phyloP scores from a whole-genome alignment of 495 filamentous ascomycete genomes.

The Xylaria longipes region DNA sequence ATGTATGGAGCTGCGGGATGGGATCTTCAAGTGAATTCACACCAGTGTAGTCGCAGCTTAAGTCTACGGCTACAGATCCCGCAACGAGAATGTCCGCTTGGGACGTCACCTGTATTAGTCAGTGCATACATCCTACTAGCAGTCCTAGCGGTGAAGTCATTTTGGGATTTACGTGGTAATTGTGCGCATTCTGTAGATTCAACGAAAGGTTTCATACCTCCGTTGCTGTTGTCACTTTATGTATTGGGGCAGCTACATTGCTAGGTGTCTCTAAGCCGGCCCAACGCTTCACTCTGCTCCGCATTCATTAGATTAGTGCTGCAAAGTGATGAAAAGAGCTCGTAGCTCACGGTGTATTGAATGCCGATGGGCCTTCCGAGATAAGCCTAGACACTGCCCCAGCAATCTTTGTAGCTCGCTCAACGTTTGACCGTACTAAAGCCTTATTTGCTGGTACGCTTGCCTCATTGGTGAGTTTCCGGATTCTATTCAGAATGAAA shows the following conservation, averaged over 20 bases:
- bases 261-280: constrained; percentile 12
- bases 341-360: constrained; percentile 36
- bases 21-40: constrained; percentile 37
- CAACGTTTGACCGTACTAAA: constrained; percentile 81
- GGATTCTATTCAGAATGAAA: constrained; percentile 82
- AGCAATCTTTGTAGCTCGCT: constrained; percentile 78
- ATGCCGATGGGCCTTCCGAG: constrained; percentile 27
- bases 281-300: constrained; percentile 33
- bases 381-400: constrained; percentile 71
- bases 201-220: constrained; percentile 36
- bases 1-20: constrained; percentile 73
- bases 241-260: constrained; percentile 25
- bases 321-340: constrained; percentile 23
- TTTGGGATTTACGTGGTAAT: not conserved
- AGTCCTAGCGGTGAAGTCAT: not conserved
- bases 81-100: constrained; percentile 77
- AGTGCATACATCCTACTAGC: constrained; percentile 24
- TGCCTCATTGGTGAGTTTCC: constrained; percentile 74
- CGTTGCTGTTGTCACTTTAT: constrained; percentile 21
- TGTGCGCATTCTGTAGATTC: not conserved
- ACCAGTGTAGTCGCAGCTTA: constrained; percentile 78
- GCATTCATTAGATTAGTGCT: constrained; percentile 30
- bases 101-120: constrained; percentile 31
- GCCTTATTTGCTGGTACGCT: constrained; percentile 78
- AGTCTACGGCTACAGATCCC: constrained; percentile 86